phyloP scores from a whole-genome alignment of 2,329 filamentous ascomycete species.

The Neonectria sp. region DNA sequence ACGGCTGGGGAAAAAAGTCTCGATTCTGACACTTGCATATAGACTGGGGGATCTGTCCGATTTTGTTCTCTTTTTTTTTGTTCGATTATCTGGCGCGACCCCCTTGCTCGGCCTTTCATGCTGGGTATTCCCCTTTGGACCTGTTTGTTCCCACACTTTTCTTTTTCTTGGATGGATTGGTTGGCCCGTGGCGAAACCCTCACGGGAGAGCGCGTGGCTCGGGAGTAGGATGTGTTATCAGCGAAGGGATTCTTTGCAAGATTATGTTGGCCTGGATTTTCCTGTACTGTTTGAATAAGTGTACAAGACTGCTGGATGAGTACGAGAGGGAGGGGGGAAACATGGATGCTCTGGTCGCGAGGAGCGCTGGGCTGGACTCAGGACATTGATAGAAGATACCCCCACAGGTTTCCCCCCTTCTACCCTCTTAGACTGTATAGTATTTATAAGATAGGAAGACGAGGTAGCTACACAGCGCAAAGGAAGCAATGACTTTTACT shows the following conservation, averaged over 20 bases:
- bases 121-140: conserved; percentile 22
- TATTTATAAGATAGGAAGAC: conserved; percentile 41
- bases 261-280: conserved; percentile 28
- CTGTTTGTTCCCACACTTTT: conserved; percentile 30
- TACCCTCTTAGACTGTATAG: conserved; percentile 48
- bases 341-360: conserved; percentile 41
- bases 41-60: conserved; percentile 44
- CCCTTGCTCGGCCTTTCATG: conserved; percentile 34
- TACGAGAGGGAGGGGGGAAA: conserved; percentile 37
- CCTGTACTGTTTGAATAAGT: conserved; percentile 47
- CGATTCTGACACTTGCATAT: conserved; percentile 47
- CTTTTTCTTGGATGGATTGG: conserved; percentile 31
- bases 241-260: no score
- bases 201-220: conserved; percentile 33
- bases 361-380: conserved; percentile 52
- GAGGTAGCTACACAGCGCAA: conserved; percentile 47
- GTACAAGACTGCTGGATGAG: conserved; percentile 45
- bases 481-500: conserved; percentile 30
- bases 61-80: conserved; percentile 31
- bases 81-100: conserved; percentile 31
- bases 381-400: conserved; percentile 52
- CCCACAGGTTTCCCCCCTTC: conserved; percentile 43
- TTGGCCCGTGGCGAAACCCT: conserved; percentile 37
- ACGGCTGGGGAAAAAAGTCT: conserved; percentile 45
- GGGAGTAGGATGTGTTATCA: conserved; percentile 9